Evolutionary conservation across 148 eudicot genomes (phyloP).

Genomic region (Euryodendron excelsum): DNA sequence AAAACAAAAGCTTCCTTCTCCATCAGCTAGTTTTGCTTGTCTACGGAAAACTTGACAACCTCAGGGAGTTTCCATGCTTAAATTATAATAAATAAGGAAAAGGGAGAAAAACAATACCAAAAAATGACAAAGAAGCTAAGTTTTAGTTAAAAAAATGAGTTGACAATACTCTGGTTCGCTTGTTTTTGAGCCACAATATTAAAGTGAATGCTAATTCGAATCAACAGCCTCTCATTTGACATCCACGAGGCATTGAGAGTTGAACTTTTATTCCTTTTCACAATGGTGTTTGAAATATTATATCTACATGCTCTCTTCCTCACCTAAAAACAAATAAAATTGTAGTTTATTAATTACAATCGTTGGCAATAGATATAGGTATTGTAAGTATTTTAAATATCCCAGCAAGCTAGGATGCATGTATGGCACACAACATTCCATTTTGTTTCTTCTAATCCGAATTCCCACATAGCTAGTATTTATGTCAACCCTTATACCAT

Average conservation of each 20-base stretch:
- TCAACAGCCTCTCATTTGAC: neutral
- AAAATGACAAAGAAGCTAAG: neutral
- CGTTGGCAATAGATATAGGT: neutral
- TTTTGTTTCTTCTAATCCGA: neutral
- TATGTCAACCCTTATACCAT: slow-evolving; percentile 17
- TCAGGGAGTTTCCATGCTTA: no score
- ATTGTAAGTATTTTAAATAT: neutral
- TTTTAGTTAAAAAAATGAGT: neutral
- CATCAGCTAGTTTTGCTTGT: no score
- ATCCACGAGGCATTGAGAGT: neutral
- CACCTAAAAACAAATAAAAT: neutral
- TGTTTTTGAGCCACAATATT: neutral
- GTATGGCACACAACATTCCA: slow-evolving; percentile 5
- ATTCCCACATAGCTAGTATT: neutral
- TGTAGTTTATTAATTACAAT: neutral
- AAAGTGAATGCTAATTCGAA: neutral
- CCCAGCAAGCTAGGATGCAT: neutral
- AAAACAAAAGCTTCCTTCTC: no score
- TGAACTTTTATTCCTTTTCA: neutral
- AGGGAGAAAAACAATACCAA: neutral
- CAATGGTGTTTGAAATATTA: neutral
- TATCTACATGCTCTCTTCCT: neutral
- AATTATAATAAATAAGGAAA: neutral
- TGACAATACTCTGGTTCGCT: no score
- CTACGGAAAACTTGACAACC: no score